Evolutionary conservation across 2,329 filamentous ascomycete genomes (phyloP).

Genomic region (Alternaria viburni): DNA sequence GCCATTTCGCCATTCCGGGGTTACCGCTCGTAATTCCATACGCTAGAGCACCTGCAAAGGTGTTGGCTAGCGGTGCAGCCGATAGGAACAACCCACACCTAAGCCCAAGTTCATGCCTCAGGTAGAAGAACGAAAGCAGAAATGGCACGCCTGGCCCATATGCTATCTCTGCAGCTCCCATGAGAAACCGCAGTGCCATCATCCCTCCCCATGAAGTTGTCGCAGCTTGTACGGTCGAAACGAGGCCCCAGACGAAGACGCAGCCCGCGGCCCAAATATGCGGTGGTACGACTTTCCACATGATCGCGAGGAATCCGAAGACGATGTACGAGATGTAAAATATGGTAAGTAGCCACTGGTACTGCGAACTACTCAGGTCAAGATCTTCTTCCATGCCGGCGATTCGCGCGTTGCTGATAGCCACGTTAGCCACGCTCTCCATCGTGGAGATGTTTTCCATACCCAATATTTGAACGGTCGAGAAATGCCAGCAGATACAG

Average conservation of each 20-base stretch:
- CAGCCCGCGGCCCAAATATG: constrained; percentile 46
- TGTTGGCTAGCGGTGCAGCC: constrained; percentile 63
- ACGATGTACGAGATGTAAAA: constrained; percentile 50
- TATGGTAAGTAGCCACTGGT: constrained; percentile 47
- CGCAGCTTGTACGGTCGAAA: constrained; percentile 42
- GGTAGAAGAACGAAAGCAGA: constrained; percentile 65
- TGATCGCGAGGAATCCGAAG: constrained; percentile 45
- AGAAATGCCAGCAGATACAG: constrained; percentile 47
- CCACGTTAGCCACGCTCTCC: not conserved
- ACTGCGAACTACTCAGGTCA: constrained; percentile 29
- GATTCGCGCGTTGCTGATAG: constrained; percentile 48
- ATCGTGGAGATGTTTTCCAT: not conserved
- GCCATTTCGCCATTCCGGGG: constrained; percentile 65
- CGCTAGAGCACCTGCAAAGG: constrained; percentile 71
- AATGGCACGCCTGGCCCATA: constrained; percentile 56
- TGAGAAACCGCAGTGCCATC: constrained; percentile 46
- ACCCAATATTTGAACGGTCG: constrained; percentile 50
- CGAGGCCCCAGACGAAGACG: constrained; percentile 45
- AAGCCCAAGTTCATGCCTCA: constrained; percentile 62
- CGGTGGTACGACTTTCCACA: constrained; percentile 47
- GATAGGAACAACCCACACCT: constrained; percentile 60
- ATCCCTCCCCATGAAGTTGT: constrained; percentile 39
- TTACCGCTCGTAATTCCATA: constrained; percentile 65
- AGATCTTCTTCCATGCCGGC: constrained; percentile 49
- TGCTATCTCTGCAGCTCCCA: constrained; percentile 52